Base-by-base conservation (phyloP, 805 yeast species). In the Candida manassasensis region DNA sequence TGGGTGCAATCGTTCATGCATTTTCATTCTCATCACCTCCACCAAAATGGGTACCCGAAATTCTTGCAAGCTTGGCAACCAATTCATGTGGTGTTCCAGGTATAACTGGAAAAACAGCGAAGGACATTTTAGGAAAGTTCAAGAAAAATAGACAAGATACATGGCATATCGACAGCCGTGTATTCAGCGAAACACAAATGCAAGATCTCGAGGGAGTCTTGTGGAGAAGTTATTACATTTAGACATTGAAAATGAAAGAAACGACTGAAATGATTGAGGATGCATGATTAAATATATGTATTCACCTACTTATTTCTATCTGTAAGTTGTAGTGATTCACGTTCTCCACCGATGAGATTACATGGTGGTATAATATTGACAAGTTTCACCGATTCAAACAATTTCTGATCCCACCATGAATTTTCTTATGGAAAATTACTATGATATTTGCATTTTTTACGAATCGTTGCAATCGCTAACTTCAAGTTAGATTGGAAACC, bases 181-280 rank as follows among this genome's bases (percentile, higher is more conserved):
- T 73, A 10, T 93, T 90, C 55, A 77, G 79, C 6, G 76, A 72
- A 32, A 85, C 81, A 4, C 94, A 90, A 57, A 66, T 88, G 34
- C 93, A 87, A 52, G 96, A 87, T 53, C 63, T 90, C 29, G 98
- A 90, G 56, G 98, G 98, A 27, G 96, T 90, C 3, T 60, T 89
- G 18, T 83, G 95, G 84, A 83, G 84, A 55, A 85, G 95, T 53
- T 90, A 93, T 53, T 89, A 87, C 57, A 87, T 90, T 6, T 87
- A 63, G 41, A n/a, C n/a, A n/a, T n/a, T n/a, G n/a, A n/a, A n/a
- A n/a, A n/a, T n/a, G n/a, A n/a, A n/a, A n/a, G n/a, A n/a, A n/a
- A n/a, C n/a, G n/a, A n/a, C n/a, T n/a, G n/a, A n/a, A n/a, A n/a
- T n/a, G n/a, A n/a, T n/a, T n/a, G n/a, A n/a, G n/a, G n/a, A n/a